Conservation (phyloP, 164 flowering plant species). For the Nymphaea thermarum region DNA sequence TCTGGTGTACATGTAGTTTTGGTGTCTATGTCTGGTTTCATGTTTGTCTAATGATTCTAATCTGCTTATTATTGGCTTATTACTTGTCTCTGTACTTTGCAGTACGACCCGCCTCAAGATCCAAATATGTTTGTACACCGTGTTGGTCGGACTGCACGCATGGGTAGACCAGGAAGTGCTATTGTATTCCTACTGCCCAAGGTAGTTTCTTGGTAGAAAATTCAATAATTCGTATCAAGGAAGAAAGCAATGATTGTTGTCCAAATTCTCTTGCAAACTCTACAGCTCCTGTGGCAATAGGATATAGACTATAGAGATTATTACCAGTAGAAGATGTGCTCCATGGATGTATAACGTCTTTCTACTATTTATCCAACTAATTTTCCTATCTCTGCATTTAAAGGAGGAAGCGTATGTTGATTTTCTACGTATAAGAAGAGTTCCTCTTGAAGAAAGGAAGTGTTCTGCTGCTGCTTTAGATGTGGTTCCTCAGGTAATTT, state of each 20-base stretch:
- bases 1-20: neutral
- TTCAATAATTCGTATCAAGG: neutral
- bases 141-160: conserved; percentile 92
- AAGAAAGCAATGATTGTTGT: neutral
- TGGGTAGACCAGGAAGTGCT: conserved; percentile 83
- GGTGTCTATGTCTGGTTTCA: neutral
- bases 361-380: neutral
- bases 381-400: conserved; percentile 1
- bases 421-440: conserved; percentile 54
- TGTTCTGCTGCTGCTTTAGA: conserved; percentile 42
- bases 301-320: neutral
- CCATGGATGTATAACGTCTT: neutral
- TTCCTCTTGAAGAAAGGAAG: conserved; percentile 62
- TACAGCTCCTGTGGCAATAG: too few relatives aligned
- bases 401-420: conserved; percentile 95
- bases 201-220: conserved; percentile 24
- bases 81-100: conserved; percentile 14
- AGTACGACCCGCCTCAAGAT: conserved; percentile 98
- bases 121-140: conserved; percentile 86
- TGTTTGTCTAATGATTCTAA: too few relatives aligned
- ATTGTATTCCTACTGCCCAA: conserved; percentile 73
- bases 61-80: neutral
- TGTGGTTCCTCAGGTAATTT: conserved; percentile 39
- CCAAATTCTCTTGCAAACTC: neutral
- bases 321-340: neutral